phyloP scores from a whole-genome alignment of 163 green algal genomes.

The Scenedesmus sp. region DNA sequence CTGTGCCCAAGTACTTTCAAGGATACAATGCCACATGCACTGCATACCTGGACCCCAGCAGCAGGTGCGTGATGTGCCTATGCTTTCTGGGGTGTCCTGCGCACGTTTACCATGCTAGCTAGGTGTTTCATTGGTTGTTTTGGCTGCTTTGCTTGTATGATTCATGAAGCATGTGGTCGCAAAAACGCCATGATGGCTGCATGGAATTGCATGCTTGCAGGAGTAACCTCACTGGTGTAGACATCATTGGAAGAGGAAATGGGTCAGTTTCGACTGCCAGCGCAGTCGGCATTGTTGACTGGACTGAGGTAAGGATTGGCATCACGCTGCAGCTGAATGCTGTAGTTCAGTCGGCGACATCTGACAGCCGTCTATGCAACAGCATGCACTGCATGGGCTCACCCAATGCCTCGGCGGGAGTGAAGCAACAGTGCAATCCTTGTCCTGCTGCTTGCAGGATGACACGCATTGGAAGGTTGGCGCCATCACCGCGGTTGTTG shows the following conservation, averaged over 20 bases:
- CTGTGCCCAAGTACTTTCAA: background rate
- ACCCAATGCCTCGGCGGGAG: background rate
- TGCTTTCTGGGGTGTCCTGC: background rate
- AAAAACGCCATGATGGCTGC: background rate
- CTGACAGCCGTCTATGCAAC: background rate
- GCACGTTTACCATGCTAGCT: background rate
- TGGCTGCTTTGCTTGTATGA: too few species aligned
- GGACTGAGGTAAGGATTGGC: background rate
- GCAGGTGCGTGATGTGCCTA: background rate
- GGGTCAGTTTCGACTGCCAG: background rate
- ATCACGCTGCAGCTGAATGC: background rate
- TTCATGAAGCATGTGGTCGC: background rate
- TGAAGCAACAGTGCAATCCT: too few species aligned
- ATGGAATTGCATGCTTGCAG: background rate
- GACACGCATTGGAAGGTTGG: background rate
- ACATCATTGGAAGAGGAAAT: background rate
- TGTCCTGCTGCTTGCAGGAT: background rate
- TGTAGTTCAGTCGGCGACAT: background rate
- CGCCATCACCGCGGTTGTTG: background rate
- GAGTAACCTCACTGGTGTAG: background rate
- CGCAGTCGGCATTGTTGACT: background rate
- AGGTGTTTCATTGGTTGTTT: background rate
- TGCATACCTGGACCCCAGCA: background rate
- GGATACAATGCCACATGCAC: conserved; percentile 43
- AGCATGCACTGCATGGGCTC: background rate